A percentile compares a stretch with the other conserved stretches of the same genome.
Conservation (phyloP, 2,329 filamentous ascomycete species). For the Ophiosphaerella narmari region DNA sequence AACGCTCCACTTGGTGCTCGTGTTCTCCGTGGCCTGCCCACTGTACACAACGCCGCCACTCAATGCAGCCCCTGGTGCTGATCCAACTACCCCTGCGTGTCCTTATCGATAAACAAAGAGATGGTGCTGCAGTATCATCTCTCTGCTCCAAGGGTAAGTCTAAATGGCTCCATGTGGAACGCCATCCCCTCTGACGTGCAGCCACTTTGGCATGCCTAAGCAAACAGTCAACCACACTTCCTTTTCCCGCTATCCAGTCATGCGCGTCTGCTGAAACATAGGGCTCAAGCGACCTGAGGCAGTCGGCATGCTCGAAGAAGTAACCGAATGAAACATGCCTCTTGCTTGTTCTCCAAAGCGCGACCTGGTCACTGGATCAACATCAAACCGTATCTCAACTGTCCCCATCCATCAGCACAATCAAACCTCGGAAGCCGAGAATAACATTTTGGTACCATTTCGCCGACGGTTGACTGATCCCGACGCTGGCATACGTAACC, state of each 20-base stretch:
- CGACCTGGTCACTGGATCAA: no score
- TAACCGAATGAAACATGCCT: neutral
- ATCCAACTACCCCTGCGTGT: slow-evolving; percentile 17
- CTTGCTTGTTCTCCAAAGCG: no score
- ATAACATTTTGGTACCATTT: slow-evolving; percentile 1
- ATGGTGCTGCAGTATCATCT: no score
- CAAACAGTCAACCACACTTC: neutral
- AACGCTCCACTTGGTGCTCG: slow-evolving; percentile 2
- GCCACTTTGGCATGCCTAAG: no score
- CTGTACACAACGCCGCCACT: slow-evolving; percentile 4
- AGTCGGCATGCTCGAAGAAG: neutral
- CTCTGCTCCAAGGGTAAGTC: no score
- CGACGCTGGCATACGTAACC: slow-evolving; percentile 8
- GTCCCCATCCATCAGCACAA: neutral
- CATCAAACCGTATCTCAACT: neutral
- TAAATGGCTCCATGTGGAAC: no score
- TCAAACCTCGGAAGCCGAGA: slow-evolving; percentile 5
- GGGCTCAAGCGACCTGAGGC: neutral
- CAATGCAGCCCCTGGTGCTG: slow-evolving; percentile 13
- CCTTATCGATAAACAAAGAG: slow-evolving; percentile 19
- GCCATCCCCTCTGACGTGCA: no score
- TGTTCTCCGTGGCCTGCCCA: neutral
- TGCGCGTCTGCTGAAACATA: neutral
- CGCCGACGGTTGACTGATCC: no score
- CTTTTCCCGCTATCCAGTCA: neutral